A percentile compares a stretch with the other conserved stretches of the same genome.
Conservation (phyloP, 176 grass and related monocot genomes). For the Ensete glaucum region DNA sequence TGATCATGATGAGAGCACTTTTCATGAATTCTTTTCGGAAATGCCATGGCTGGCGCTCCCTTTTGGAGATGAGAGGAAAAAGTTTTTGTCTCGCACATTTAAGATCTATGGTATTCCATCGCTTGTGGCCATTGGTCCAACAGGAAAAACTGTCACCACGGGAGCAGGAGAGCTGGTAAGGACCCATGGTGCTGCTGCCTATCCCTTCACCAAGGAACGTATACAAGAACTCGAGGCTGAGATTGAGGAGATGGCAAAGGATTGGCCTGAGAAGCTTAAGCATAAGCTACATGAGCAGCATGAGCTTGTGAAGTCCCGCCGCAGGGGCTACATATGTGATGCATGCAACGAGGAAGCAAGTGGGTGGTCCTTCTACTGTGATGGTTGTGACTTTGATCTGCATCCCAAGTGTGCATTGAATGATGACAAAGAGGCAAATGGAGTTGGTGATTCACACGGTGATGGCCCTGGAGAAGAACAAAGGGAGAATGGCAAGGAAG, state of each 20-base stretch:
- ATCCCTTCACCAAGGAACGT: constrained; percentile 64
- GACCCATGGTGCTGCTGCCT: constrained; percentile 53
- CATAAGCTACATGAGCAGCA: constrained; percentile 56
- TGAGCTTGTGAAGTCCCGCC: constrained; percentile 47
- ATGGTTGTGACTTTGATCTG: background rate
- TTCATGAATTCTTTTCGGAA: constrained; percentile 45
- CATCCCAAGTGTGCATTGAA: constrained; percentile 53
- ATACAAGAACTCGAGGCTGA: constrained; percentile 41
- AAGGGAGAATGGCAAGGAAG: constrained; percentile 21
- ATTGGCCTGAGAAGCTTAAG: constrained; percentile 64
- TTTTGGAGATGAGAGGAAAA: constrained; percentile 55
- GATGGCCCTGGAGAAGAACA: background rate
- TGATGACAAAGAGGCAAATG: background rate
- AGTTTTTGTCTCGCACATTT: constrained; percentile 31
- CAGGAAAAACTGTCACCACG: constrained; percentile 41
- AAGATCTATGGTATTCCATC: constrained; percentile 47
- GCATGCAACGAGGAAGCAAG: background rate
- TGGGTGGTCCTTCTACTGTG: constrained; percentile 37
- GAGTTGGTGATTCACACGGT: background rate
- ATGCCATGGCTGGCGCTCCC: constrained; percentile 88
- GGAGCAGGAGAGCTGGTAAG: constrained; percentile 35
- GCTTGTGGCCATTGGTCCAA: constrained; percentile 60
- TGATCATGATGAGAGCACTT: constrained; percentile 55
- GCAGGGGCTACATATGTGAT: constrained; percentile 28
- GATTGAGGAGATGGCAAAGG: constrained; percentile 41